These are phyloP conservation scores for Gossypium bickii DNA, from an alignment of 345 rosid genomes.

Conservation along the genomic window DNA sequence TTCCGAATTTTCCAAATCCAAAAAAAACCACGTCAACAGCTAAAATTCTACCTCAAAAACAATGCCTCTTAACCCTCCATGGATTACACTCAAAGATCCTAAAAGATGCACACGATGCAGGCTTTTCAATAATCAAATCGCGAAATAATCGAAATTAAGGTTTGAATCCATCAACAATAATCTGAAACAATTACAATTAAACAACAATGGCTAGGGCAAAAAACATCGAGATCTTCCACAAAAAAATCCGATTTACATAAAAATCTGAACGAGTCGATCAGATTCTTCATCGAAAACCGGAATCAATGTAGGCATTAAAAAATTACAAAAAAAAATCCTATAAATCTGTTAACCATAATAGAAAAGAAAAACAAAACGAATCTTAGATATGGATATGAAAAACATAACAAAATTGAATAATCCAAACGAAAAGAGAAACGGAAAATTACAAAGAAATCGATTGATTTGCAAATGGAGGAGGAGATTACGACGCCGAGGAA, in stretches of 20 bases:
- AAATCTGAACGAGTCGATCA: not conserved
- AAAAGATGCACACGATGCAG: slow-evolving; percentile 5
- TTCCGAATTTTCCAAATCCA: not conserved
- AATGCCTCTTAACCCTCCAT: slow-evolving; percentile 26
- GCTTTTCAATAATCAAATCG: slow-evolving; percentile 17
- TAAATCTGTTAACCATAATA: not conserved
- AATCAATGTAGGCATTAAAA: slow-evolving; percentile 23
- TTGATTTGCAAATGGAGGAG: not conserved
- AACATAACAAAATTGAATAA: not conserved
- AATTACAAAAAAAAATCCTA: not conserved
- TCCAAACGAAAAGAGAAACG: not conserved
- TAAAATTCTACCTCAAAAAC: slow-evolving; percentile 1
- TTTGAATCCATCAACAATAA: slow-evolving; percentile 8
- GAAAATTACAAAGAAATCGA: slow-evolving; percentile 14
- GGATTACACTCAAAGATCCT: slow-evolving; percentile 10
- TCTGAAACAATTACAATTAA: not conserved
- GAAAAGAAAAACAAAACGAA: slow-evolving; percentile 2
- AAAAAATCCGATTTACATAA: not conserved
- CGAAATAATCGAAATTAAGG: not conserved
- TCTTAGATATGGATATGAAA: not conserved
- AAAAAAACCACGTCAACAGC: slow-evolving; percentile 6
- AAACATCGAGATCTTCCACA: slow-evolving; percentile 32
- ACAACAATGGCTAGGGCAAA: slow-evolving; percentile 1
- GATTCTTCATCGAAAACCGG: not conserved
- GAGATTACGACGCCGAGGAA: slow-evolving; percentile 18